Percentiles rank a stretch among this genome's conserved stretches.
Conservation (phyloP, 1,284 basidiomycete genomes). For the Malassezia furfur region DNA sequence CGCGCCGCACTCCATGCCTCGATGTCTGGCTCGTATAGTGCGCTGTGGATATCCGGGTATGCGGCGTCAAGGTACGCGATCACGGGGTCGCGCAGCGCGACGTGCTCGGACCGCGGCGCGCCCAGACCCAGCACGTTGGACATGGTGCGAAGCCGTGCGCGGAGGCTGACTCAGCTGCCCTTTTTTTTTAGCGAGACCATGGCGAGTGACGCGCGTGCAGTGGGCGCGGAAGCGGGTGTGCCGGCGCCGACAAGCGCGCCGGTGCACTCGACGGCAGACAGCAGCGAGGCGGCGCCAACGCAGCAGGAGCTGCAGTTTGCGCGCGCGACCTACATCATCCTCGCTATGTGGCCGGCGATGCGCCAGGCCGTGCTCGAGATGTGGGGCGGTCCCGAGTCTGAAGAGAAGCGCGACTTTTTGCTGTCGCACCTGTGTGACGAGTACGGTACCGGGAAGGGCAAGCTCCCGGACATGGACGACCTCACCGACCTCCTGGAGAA, state of each 20-base stretch:
- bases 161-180: background rate
- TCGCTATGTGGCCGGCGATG: conserved; percentile 44
- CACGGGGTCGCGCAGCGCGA: conserved; percentile 50
- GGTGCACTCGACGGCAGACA: background rate
- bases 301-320: conserved; percentile 41
- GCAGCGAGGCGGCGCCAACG: conserved; percentile 20
- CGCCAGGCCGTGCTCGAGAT: conserved; percentile 39
- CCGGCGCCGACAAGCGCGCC: too few relatives aligned
- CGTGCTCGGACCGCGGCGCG: conserved; percentile 22
- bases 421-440: conserved; percentile 39
- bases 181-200: background rate
- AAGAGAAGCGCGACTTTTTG: conserved; percentile 38
- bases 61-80: conserved; percentile 61
- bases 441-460: conserved; percentile 26
- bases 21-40: conserved; percentile 75
- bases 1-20: conserved; percentile 62
- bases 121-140: conserved; percentile 39
- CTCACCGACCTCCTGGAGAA: conserved; percentile 34
- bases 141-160: conserved; percentile 18
- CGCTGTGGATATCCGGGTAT: conserved; percentile 70
- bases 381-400: conserved; percentile 41
- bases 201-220: conserved; percentile 8
- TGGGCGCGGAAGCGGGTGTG: too few relatives aligned
- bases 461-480: conserved; percentile 38
- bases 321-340: conserved; percentile 32